Percentiles rank a stretch among this genome's conserved stretches.
phyloP scores from a whole-genome alignment of 2,329 filamentous ascomycete genomes.

The Phialocephala sp. region DNA sequence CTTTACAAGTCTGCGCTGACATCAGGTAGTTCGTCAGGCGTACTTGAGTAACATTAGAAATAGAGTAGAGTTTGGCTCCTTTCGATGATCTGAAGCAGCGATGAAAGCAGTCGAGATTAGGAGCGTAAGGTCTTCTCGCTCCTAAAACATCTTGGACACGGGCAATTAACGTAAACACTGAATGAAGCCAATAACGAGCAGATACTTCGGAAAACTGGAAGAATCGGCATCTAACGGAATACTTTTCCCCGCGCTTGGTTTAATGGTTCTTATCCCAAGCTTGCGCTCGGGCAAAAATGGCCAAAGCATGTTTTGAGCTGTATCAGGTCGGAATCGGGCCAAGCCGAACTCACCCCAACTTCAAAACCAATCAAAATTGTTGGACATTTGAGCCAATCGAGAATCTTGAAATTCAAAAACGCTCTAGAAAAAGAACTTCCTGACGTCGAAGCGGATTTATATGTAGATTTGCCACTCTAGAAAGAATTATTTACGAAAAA shows the following conservation, averaged over 20 bases:
- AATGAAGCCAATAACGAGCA: too few species aligned
- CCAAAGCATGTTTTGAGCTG: slow-evolving; percentile 7
- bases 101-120: too few species aligned
- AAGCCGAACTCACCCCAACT: slow-evolving; percentile 3
- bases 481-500: neutral
- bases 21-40: too few species aligned
- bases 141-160: too few species aligned
- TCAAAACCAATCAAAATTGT: neutral
- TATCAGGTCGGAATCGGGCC: neutral
- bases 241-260: neutral
- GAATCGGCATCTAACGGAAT: neutral
- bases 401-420: neutral
- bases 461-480: neutral
- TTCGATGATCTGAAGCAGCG: too few species aligned
- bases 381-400: neutral
- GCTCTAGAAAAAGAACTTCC: neutral
- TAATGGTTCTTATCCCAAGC: neutral
- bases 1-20: too few species aligned
- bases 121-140: too few species aligned
- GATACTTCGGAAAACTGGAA: neutral
- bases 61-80: too few species aligned
- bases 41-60: too few species aligned
- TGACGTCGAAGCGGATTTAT: neutral
- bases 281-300: neutral
- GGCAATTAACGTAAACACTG: too few species aligned